phyloP scores from a whole-genome alignment of 257 asterid species.

The Solanum chaucha region DNA sequence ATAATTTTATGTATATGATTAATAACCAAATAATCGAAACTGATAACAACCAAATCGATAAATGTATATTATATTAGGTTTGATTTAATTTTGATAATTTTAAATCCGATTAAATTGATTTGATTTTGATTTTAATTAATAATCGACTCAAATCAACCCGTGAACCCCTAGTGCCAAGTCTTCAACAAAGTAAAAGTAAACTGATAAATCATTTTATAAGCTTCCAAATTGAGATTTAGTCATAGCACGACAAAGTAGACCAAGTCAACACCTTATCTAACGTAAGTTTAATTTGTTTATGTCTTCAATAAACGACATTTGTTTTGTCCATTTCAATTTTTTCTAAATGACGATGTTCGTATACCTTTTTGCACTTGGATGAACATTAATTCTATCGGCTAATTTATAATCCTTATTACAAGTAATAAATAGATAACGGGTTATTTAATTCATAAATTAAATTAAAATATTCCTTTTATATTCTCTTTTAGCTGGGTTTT shows the following conservation, averaged over 20 bases:
- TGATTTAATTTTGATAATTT: no score
- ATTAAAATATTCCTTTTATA: background rate
- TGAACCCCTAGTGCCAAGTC: no score
- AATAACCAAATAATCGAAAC: no score
- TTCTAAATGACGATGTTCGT: background rate
- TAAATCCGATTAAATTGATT: rapidly evolving
- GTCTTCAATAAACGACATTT: background rate
- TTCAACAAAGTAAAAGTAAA: no score
- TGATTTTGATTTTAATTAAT: rapidly evolving
- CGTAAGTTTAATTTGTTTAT: background rate
- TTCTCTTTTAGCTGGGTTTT: background rate
- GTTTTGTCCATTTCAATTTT: background rate
- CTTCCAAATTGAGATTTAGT: background rate
- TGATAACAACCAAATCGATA: no score
- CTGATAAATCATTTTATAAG: background rate
- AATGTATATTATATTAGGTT: no score
- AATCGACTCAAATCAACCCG: rapidly evolving
- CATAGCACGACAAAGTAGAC: background rate
- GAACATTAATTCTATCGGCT: no score
- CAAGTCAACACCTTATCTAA: background rate
- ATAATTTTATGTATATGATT: no score
- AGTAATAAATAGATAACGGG: background rate
- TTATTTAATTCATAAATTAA: background rate
- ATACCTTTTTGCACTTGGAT: background rate
- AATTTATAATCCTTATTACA: background rate